Evolutionary conservation across 225 moss, liverwort and hornwort species (phyloP).

Genomic region (Marchantia polymorpha): DNA sequence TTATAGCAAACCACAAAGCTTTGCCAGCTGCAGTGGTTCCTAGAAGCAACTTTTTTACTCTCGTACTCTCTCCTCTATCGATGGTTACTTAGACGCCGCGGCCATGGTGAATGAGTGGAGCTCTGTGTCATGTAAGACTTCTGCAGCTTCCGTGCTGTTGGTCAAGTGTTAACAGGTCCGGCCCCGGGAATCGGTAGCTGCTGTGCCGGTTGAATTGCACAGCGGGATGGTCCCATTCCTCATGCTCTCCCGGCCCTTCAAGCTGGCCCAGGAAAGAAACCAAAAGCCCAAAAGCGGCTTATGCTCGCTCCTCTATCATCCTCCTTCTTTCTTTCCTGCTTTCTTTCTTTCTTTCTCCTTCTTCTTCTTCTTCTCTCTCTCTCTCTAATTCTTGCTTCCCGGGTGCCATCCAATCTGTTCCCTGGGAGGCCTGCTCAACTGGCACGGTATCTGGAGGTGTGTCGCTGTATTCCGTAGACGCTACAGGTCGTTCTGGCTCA

Average conservation of each 20-base stretch:
- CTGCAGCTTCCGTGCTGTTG: background rate
- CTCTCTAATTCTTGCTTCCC: too few relatives aligned
- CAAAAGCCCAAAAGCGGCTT: background rate
- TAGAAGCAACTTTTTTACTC: background rate
- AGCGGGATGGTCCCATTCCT: background rate
- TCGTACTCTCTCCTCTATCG: background rate
- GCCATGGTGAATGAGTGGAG: background rate
- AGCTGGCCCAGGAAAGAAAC: conserved; percentile 4
- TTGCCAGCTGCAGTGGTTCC: background rate
- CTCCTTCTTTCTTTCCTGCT: background rate
- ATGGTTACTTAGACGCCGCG: background rate
- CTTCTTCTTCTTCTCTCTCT: background rate
- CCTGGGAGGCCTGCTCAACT: too few relatives aligned
- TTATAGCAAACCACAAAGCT: conserved; percentile 9
- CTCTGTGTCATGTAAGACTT: conserved; percentile 3
- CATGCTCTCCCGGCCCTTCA: background rate
- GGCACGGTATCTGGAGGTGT: background rate
- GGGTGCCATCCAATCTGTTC: too few relatives aligned
- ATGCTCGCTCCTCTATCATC: background rate
- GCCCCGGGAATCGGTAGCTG: background rate
- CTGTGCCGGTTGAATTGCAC: background rate
- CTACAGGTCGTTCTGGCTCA: too few relatives aligned
- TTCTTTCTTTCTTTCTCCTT: background rate
- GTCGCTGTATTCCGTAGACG: background rate
- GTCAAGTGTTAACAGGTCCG: background rate